Conservation (phyloP, 2,329 filamentous ascomycete genomes). For the Fusarium brevicatenulatum region DNA sequence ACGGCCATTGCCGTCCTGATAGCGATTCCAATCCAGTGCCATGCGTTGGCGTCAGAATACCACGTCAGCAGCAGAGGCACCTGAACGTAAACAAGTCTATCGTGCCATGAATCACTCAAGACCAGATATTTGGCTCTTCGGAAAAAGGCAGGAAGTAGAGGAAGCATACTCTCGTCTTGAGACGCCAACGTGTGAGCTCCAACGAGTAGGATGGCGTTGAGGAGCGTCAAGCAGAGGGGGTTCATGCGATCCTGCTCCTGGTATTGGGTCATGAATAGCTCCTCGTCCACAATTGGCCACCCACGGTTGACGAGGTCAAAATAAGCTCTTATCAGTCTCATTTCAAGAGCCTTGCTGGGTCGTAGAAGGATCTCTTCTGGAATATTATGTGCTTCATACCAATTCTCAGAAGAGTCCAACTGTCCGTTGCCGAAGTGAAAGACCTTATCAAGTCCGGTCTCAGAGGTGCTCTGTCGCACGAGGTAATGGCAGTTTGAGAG, state of each 20-base stretch:
- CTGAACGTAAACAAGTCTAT: constrained; percentile 6
- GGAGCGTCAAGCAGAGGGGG: constrained; percentile 4
- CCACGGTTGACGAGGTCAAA: not conserved
- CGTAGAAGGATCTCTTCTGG: not conserved
- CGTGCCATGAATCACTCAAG: not conserved
- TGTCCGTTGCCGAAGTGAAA: constrained; percentile 19
- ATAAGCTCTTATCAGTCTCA: not conserved
- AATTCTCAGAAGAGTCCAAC: not conserved
- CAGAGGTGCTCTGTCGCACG: not conserved
- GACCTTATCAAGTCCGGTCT: not conserved
- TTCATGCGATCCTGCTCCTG: not conserved
- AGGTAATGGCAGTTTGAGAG: constrained; percentile 6
- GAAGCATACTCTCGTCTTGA: not conserved
- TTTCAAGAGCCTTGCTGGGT: not conserved
- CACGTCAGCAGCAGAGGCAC: constrained; percentile 1
- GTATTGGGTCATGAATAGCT: constrained; percentile 17
- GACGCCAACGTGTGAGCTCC: constrained; percentile 10
- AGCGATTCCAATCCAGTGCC: constrained; percentile 21
- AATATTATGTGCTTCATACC: not conserved
- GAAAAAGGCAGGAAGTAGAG: not conserved
- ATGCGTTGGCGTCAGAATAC: constrained; percentile 11
- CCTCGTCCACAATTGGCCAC: constrained; percentile 14
- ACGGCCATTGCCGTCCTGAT: constrained; percentile 12
- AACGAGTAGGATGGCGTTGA: constrained; percentile 8
- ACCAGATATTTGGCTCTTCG: not conserved